These are phyloP conservation scores for Stenocarpella maydis DNA, from an alignment of 2,329 filamentous ascomycete genomes.

Conservation along the genomic window DNA sequence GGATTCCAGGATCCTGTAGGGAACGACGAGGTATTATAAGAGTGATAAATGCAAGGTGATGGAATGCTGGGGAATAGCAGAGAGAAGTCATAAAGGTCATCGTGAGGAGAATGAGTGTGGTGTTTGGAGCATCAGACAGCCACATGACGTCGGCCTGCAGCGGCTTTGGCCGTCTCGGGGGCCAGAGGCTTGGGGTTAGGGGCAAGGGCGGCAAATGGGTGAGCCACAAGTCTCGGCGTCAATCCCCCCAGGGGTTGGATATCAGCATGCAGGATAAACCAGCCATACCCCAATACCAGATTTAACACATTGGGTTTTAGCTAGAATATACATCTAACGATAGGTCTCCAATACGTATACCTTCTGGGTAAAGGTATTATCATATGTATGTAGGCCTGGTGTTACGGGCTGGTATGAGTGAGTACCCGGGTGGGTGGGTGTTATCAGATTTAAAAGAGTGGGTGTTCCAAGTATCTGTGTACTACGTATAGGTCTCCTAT, in stretches of 20 bases:
- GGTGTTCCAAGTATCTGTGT: no score
- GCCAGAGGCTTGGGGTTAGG: neutral
- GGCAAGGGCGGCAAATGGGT: neutral
- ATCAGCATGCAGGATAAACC: neutral
- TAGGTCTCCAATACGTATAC: no score
- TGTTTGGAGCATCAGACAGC: conserved; percentile 8
- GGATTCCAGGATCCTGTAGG: neutral
- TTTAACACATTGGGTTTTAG: no score
- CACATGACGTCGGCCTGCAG: conserved; percentile 34
- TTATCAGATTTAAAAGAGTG: no score
- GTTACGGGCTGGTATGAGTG: no score
- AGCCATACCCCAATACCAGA: no score
- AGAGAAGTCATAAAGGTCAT: neutral
- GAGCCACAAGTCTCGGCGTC: neutral
- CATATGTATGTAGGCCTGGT: no score
- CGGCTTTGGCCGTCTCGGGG: conserved; percentile 3
- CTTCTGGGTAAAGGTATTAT: no score
- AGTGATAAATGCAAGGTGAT: neutral
- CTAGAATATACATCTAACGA: no score
- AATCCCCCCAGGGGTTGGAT: neutral
- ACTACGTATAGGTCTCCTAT: no score
- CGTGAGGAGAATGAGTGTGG: conserved; percentile 1
- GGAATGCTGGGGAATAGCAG: neutral
- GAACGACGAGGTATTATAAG: neutral
- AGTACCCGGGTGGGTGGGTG: no score